A percentile compares a stretch with the other conserved stretches of the same genome.
phyloP scores from a whole-genome alignment of 2,329 filamentous ascomycete species.

The Ophiocordyceps australis region DNA sequence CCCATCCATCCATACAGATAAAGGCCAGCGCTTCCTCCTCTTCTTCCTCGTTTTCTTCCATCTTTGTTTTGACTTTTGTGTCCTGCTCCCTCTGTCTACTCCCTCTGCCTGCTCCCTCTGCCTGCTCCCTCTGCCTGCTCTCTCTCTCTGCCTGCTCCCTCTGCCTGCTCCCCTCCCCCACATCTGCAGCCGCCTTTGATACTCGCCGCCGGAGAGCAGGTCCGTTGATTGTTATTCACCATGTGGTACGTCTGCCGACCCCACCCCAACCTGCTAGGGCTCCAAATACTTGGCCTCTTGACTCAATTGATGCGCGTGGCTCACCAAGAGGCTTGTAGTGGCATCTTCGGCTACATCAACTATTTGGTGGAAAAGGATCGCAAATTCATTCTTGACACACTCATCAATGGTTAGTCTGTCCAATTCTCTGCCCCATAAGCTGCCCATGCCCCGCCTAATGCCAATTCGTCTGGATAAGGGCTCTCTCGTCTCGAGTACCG shows the following conservation, averaged over 20 bases:
- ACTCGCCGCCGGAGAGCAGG: too few species aligned
- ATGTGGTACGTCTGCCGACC: slow-evolving; percentile 7
- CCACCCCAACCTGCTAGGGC: slow-evolving; percentile 4
- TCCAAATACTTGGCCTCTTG: too few species aligned
- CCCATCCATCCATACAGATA: too few species aligned
- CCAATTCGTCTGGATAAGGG: slow-evolving; percentile 35
- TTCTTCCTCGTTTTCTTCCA: too few species aligned
- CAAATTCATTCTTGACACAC: slow-evolving; percentile 85
- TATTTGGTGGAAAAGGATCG: slow-evolving; percentile 98
- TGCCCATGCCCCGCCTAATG: slow-evolving; percentile 1
- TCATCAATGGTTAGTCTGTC: slow-evolving; percentile 74
- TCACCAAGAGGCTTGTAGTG: slow-evolving; percentile 29
- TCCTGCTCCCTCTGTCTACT: background rate
- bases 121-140: background rate
- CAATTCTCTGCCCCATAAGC: background rate
- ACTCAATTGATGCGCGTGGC: too few species aligned
- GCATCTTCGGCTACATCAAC: slow-evolving; percentile 98
- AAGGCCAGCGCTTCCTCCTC: too few species aligned
- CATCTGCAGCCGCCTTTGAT: too few species aligned
- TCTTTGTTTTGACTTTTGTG: background rate
- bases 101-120: background rate
- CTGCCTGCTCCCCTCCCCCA: background rate
- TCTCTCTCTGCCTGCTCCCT: too few species aligned
- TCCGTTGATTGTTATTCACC: slow-evolving; percentile 4
- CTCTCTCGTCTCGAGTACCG: slow-evolving; percentile 94